Base-by-base conservation (phyloP, 2,329 filamentous ascomycete species). In the Clarireedia sp. region DNA sequence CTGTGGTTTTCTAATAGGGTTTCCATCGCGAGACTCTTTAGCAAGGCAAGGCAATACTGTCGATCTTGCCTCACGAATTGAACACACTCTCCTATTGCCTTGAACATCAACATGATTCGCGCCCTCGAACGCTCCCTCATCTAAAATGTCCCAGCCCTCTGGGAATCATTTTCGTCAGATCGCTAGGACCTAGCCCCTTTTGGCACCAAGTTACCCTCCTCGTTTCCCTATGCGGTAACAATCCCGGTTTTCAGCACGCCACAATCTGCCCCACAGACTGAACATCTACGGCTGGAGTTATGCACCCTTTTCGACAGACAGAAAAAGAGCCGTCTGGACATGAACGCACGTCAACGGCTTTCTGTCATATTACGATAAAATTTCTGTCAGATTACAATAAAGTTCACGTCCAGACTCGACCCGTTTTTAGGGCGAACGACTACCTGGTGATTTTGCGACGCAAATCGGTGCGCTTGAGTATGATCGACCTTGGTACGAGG, bases 241-340 rank as follows among this genome's bases (percentile, higher is more conserved):
- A 43, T n/a, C 46, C 46, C 46, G 29, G 46, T 50, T 24, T 50
- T 55, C 52, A 55, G 52, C 46, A 41, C 37, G 38, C 52, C 52
- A 55, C 46, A 7, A 7, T 16, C n/a, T 29, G 23, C 43, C 36
- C 41, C 41, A 44, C 19, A 8, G 21, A 54, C n/a, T 33, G 17
- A 37, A 36, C 21, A 50, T 5, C 6, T 48, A 54, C 51, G 51
- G 51, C 19, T n/a, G 48, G 21, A 36, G 26, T 12, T 48, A 40
- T 54, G 44, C 23, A 54, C 43, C 51, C 24, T 16, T 17, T 37
- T 48, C 29, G 24, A 10, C 2, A 48, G 19, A 54, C 17, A 24
- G 33, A 29, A 19, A 24, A 40, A 54, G 29, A 16, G 17, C 19
- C 43, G 26, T 26, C 5, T 29, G 10, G 14, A 19, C n/a, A 21